These are phyloP conservation scores for Mycena crocata DNA, from an alignment of 768 basidiomycete species.

Conservation along the genomic window DNA sequence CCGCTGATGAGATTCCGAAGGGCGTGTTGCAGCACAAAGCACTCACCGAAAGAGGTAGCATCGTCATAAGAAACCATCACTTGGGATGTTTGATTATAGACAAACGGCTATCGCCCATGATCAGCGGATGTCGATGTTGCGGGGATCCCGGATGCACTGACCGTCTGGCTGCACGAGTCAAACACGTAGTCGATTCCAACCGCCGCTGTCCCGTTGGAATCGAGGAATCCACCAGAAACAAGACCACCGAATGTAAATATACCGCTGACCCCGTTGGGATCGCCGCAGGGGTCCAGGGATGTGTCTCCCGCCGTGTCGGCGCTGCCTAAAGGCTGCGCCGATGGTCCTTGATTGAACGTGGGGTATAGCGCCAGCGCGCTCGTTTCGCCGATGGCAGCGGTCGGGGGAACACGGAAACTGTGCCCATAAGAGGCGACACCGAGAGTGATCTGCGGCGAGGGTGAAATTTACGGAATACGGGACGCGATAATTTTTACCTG, in stretches of 20 bases:
- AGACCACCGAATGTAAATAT: constrained; percentile 74
- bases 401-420: constrained; percentile 63
- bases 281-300: constrained; percentile 68
- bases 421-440: constrained; percentile 91
- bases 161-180: constrained; percentile 81
- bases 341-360: constrained; percentile 58
- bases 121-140: neutral
- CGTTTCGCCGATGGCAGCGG: constrained; percentile 49
- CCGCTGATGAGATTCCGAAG: neutral
- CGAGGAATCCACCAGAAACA: constrained; percentile 66
- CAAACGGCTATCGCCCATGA: constrained; percentile 64
- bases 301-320: constrained; percentile 62
- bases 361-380: constrained; percentile 61
- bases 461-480: neutral
- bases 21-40: neutral
- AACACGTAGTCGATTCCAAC: constrained; percentile 63
- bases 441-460: constrained; percentile 65
- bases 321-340: constrained; percentile 62
- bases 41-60: constrained; percentile 60
- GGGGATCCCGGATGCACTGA: constrained; percentile 45
- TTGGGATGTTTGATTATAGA: constrained; percentile 66
- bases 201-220: constrained; percentile 51
- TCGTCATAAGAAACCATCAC: constrained; percentile 78
- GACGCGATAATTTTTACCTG: constrained; percentile 31
- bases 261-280: constrained; percentile 61